Percentiles rank a stretch among this genome's conserved stretches.
phyloP scores from a whole-genome alignment of 139 green algal genomes.

The Marvania coccoides region DNA sequence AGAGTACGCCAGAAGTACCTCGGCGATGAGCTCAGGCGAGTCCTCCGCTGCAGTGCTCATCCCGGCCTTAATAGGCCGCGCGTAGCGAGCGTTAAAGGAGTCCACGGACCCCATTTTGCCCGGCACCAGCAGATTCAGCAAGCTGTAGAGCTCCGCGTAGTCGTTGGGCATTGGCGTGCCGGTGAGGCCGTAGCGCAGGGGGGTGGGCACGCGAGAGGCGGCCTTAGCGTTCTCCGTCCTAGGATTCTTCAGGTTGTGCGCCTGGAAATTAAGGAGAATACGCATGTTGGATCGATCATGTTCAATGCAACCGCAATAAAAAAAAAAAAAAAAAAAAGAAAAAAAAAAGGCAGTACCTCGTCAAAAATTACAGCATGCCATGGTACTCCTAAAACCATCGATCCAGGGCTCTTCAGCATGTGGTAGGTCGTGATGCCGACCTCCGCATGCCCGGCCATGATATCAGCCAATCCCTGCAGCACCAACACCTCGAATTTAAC shows the following conservation, averaged over 20 bases:
- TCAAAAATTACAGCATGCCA: conserved; percentile 49
- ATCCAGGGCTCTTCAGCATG: conserved; percentile 5
- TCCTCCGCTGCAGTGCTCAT: not conserved
- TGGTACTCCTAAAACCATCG: conserved; percentile 8
- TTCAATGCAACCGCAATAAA: no score
- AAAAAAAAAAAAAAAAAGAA: no score
- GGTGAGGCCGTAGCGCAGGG: conserved; percentile 16
- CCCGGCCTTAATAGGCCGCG: not conserved
- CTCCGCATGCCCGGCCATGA: conserved; percentile 8
- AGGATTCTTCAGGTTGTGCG: conserved; percentile 56
- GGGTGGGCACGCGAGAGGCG: conserved; percentile 19
- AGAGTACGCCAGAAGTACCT: no score
- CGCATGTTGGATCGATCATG: no score
- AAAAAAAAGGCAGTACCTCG: no score
- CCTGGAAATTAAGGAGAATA: no score
- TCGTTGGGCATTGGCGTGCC: conserved; percentile 60
- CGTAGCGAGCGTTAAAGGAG: not conserved
- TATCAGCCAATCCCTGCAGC: not conserved
- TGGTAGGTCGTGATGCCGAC: conserved; percentile 29
- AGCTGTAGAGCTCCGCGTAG: conserved; percentile 45
- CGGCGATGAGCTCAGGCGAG: no score
- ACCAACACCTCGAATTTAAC: no score
- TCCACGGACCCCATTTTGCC: not conserved
- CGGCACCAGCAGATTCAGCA: conserved; percentile 1
- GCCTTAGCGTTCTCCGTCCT: conserved; percentile 15